Evolutionary conservation across 2,329 filamentous ascomycete species (phyloP).

Genomic region (Cercospora janseana): DNA sequence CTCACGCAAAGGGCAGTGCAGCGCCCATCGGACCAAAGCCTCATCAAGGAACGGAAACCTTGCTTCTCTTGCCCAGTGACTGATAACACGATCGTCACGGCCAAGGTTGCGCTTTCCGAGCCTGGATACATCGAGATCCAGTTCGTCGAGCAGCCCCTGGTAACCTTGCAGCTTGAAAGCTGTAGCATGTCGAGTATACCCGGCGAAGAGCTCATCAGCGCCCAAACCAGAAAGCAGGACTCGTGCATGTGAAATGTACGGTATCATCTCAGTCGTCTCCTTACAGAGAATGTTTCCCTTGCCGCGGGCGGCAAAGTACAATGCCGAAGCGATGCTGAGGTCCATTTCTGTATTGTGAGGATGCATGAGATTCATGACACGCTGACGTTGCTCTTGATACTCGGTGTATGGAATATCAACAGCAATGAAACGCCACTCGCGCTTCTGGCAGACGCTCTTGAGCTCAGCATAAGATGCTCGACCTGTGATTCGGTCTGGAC

Average conservation of each 20-base stretch:
- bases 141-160: constrained; percentile 70
- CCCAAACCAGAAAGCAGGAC: constrained; percentile 90
- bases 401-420: constrained; percentile 81
- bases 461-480: constrained; percentile 78
- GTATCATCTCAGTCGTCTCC: background rate
- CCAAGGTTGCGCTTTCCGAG: constrained; percentile 93
- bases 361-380: constrained; percentile 74
- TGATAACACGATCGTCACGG: constrained; percentile 86
- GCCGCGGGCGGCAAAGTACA: constrained; percentile 92
- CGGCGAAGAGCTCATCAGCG: constrained; percentile 93
- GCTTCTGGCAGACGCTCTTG: constrained; percentile 61
- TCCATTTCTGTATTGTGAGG: constrained; percentile 99
- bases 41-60: constrained; percentile 92
- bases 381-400: constrained; percentile 64
- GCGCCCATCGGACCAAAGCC: constrained; percentile 74
- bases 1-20: constrained; percentile 70
- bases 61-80: constrained; percentile 83
- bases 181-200: constrained; percentile 79
- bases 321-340: constrained; percentile 83
- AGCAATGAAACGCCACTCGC: constrained; percentile 80
- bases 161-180: constrained; percentile 72
- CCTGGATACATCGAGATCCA: constrained; percentile 78
- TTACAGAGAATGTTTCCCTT: constrained; percentile 38
- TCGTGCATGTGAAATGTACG: constrained; percentile 69
- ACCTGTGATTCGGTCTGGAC: constrained; percentile 86